These are phyloP conservation scores for Cyberlindnera amylophila DNA, from an alignment of 805 yeast species.

Conservation along the genomic window DNA sequence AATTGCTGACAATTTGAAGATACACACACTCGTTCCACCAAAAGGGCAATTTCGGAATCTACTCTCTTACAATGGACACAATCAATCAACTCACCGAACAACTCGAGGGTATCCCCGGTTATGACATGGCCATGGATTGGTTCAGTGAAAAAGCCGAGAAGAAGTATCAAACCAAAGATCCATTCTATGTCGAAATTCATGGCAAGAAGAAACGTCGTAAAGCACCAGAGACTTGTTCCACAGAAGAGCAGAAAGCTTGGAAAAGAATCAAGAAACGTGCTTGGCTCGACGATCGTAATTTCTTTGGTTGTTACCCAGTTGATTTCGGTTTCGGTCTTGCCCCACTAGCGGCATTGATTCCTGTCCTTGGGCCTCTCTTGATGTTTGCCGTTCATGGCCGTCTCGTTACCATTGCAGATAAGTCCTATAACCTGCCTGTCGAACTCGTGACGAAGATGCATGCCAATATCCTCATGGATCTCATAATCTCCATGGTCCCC, in stretches of 20 bases:
- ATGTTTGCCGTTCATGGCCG: conserved; percentile 80
- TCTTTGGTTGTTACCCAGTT: conserved; percentile 71
- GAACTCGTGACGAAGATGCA: conserved; percentile 65
- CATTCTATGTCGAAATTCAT: conserved; percentile 51
- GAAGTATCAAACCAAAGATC: conserved; percentile 60
- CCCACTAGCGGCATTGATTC: conserved; percentile 67
- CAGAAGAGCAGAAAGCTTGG: conserved; percentile 66
- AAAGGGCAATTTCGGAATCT: conserved; percentile 18
- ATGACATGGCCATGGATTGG: conserved; percentile 47
- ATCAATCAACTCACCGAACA: conserved; percentile 26
- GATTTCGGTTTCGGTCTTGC: conserved; percentile 79
- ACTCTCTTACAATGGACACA: conserved; percentile 27
- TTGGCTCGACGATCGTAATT: conserved; percentile 83
- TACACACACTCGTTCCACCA: too few species aligned
- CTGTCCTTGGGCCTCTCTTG: conserved; percentile 77
- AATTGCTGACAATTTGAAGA: too few species aligned
- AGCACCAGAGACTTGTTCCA: conserved; percentile 55
- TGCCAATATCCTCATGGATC: conserved; percentile 70
- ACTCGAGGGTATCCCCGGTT: conserved; percentile 55
- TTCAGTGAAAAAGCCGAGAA: conserved; percentile 68
- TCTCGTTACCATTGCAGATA: conserved; percentile 56
- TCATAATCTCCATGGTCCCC: conserved; percentile 75
- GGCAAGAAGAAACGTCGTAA: conserved; percentile 55
- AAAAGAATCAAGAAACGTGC: conserved; percentile 70
- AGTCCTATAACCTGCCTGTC: conserved; percentile 52